phyloP scores from a whole-genome alignment of 2,329 filamentous ascomycete genomes.

The Proliferodiscus dingleyae region DNA sequence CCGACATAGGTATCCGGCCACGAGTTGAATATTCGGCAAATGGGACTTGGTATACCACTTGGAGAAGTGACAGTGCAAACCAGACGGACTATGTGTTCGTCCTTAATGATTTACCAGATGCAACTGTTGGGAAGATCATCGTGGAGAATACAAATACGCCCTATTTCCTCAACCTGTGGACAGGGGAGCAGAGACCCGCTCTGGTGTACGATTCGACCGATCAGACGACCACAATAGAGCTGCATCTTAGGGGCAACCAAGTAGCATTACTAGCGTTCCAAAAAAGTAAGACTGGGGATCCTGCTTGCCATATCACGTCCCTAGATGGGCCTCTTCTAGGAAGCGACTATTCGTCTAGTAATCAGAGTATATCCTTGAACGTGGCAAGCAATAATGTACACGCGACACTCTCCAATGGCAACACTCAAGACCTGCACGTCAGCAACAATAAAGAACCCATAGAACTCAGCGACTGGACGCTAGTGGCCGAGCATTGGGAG shows the following conservation, averaged over 20 bases:
- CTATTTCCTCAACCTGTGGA: conserved; percentile 39
- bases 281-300: too few species aligned
- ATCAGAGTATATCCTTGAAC: neutral
- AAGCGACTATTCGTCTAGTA: neutral
- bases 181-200: conserved; percentile 33
- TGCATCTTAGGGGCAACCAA: conserved; percentile 37
- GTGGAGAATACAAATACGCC: conserved; percentile 32
- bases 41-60: conserved; percentile 34
- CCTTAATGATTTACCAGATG: conserved; percentile 34
- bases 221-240: conserved; percentile 29
- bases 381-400: neutral
- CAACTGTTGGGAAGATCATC: conserved; percentile 23
- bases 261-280: conserved; percentile 36
- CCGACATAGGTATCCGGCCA: conserved; percentile 31
- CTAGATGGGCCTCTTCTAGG: neutral
- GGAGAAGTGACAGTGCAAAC: conserved; percentile 29
- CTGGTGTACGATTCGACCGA: conserved; percentile 30
- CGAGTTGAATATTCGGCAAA: conserved; percentile 26
- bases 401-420: neutral
- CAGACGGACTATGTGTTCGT: conserved; percentile 36
- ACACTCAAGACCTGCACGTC: neutral
- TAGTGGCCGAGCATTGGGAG: conserved; percentile 37
- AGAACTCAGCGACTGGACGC: conserved; percentile 33
- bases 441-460: conserved; percentile 8
- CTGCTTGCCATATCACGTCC: too few species aligned